phyloP scores from a whole-genome alignment of 106 monocot genomes.

The Agapanthus africanus region DNA sequence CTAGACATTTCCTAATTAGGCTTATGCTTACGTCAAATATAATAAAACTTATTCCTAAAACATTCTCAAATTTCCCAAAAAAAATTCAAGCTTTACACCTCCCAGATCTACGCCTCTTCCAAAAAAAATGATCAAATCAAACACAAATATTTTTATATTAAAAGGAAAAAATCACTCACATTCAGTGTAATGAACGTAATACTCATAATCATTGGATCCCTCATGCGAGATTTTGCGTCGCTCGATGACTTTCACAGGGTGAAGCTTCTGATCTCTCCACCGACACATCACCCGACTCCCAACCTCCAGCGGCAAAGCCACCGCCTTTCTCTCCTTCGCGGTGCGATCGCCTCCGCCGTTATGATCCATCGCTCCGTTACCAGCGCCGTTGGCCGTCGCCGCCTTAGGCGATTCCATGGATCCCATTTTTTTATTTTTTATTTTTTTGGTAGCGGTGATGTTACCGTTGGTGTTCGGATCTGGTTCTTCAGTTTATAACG shows the following conservation, averaged over 20 bases:
- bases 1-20: too few species aligned
- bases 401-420: conserved; percentile 54
- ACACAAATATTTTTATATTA: too few species aligned
- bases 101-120: too few species aligned
- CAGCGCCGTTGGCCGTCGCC: conserved; percentile 35
- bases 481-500: not conserved
- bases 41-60: not conserved
- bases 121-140: too few species aligned
- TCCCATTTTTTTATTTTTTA: conserved; percentile 31
- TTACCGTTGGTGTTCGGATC: not conserved
- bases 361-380: conserved; percentile 17
- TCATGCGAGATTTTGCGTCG: conserved; percentile 36
- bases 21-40: not conserved
- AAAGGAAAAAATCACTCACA: conserved; percentile 34
- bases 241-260: conserved; percentile 97
- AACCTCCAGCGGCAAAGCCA: conserved; percentile 64
- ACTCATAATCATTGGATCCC: conserved; percentile 46
- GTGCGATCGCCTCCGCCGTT: not conserved
- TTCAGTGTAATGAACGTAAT: conserved; percentile 93
- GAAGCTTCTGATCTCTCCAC: conserved; percentile 93
- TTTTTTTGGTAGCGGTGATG: not conserved
- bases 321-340: conserved; percentile 22
- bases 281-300: conserved; percentile 82
- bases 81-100: too few species aligned
- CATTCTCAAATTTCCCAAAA: not conserved